Percentiles rank a stretch among this genome's conserved stretches.
phyloP scores from a whole-genome alignment of 768 basidiomycete genomes.

The Scleroderma bovista region DNA sequence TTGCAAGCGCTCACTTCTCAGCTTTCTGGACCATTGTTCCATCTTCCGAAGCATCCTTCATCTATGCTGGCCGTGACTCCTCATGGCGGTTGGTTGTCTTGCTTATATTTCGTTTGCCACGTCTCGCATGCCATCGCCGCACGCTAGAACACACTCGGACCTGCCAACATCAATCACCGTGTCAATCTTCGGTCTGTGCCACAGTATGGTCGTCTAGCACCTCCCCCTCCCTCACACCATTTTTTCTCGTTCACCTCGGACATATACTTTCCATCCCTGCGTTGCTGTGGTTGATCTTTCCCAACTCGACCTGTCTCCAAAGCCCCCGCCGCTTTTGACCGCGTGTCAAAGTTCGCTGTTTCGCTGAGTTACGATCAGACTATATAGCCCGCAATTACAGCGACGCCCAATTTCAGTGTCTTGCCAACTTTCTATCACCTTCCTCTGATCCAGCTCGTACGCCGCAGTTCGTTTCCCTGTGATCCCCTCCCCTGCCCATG shows the following conservation, averaged over 20 bases:
- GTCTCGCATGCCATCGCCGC: constrained; percentile 13
- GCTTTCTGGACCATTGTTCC: constrained; percentile 10
- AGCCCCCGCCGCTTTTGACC: constrained; percentile 30
- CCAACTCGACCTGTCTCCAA: constrained; percentile 20
- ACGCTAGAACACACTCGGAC: constrained; percentile 15
- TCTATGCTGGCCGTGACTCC: neutral
- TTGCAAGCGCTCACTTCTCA: constrained; percentile 1
- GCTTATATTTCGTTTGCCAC: constrained; percentile 8
- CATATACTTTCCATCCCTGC: constrained; percentile 12
- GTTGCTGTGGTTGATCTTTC: constrained; percentile 14
- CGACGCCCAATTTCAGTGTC: constrained; percentile 33
- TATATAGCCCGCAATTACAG: constrained; percentile 35
- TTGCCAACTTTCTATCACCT: constrained; percentile 32
- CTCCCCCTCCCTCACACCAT: constrained; percentile 5
- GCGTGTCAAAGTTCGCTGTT: constrained; percentile 35
- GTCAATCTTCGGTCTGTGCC: constrained; percentile 5
- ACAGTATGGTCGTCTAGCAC: constrained; percentile 2
- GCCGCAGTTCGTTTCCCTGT: constrained; percentile 4
- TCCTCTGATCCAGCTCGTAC: constrained; percentile 19
- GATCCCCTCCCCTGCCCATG: constrained; percentile 14
- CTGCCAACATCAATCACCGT: constrained; percentile 26
- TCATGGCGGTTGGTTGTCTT: no score
- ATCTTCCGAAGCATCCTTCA: neutral
- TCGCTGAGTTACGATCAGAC: constrained; percentile 34
- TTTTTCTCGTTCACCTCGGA: constrained; percentile 11